A percentile compares a stretch with the other conserved stretches of the same genome.
Evolutionary conservation across 2,329 filamentous ascomycete genomes (phyloP).

Genomic region (Colletotrichum sp.): DNA sequence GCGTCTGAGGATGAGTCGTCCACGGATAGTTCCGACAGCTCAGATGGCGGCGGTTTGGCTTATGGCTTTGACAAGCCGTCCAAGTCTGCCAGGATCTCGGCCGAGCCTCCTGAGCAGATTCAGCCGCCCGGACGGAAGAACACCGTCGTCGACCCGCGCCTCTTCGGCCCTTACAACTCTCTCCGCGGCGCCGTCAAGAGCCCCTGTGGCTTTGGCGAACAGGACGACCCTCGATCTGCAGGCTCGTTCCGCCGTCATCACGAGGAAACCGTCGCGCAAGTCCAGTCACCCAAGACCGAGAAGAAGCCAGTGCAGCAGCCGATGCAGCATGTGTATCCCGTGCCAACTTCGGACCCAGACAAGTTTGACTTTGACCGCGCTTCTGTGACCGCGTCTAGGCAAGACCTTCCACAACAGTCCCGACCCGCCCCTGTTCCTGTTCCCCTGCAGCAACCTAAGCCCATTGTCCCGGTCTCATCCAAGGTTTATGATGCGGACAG

Average conservation of each 20-base stretch:
- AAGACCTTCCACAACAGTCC: slow-evolving; percentile 42
- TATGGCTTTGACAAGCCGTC: slow-evolving; percentile 42
- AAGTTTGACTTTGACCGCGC: slow-evolving; percentile 63
- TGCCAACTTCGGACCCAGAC: slow-evolving; percentile 69
- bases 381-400: slow-evolving; percentile 49
- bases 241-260: slow-evolving; percentile 39
- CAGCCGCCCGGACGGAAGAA: slow-evolving; percentile 25
- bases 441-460: slow-evolving; percentile 85
- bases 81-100: slow-evolving; percentile 17
- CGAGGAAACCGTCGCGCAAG: slow-evolving; percentile 34
- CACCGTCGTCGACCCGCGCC: slow-evolving; percentile 60
- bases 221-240: slow-evolving; percentile 28
- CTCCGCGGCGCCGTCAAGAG: slow-evolving; percentile 59
- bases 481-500: slow-evolving; percentile 65
- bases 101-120: slow-evolving; percentile 18
- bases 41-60: slow-evolving; percentile 44
- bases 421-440: slow-evolving; percentile 67
- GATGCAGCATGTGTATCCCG: slow-evolving; percentile 70
- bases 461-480: slow-evolving; percentile 73
- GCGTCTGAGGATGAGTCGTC: slow-evolving; percentile 54
- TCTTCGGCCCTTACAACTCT: slow-evolving; percentile 68
- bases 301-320: slow-evolving; percentile 50
- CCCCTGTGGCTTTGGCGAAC: slow-evolving; percentile 58
- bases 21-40: slow-evolving; percentile 36
- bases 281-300: slow-evolving; percentile 37